Percentiles rank a stretch among this genome's conserved stretches.
These are phyloP conservation scores for Theobroma grandiflorum DNA, from an alignment of 441 rosid genomes.

Conservation along the genomic window DNA sequence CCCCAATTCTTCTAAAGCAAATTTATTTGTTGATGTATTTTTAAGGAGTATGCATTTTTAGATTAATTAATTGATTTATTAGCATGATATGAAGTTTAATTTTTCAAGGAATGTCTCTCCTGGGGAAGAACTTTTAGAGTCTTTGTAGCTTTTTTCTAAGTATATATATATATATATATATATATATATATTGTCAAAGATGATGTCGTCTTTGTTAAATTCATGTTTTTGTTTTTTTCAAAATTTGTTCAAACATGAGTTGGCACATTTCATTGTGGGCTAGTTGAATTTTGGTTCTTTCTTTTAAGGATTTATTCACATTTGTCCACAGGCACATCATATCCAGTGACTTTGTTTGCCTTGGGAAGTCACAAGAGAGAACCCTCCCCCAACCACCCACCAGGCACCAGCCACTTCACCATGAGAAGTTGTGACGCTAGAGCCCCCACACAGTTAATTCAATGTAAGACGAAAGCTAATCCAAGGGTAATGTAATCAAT, in stretches of 20 bases:
- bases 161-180: no score
- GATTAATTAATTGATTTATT: not conserved
- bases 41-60: no score
- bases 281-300: not conserved
- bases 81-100: not conserved
- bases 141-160: not conserved
- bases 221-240: not conserved
- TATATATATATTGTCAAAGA: not conserved
- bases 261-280: not conserved
- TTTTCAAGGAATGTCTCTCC: not conserved
- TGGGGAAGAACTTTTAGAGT: not conserved
- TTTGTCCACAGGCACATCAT: conserved; percentile 14
- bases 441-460: not conserved
- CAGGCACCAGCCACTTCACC: not conserved
- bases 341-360: conserved; percentile 3
- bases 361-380: conserved; percentile 23
- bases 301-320: not conserved
- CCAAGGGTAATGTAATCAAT: not conserved
- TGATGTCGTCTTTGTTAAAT: conserved; percentile 14
- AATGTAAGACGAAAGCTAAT: not conserved
- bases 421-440: not conserved
- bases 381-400: conserved; percentile 37
- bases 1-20: not conserved
- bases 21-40: no score
- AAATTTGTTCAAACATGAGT: not conserved